phyloP scores from a whole-genome alignment of 305 asterid genomes.

The Plantago lanceolata region DNA sequence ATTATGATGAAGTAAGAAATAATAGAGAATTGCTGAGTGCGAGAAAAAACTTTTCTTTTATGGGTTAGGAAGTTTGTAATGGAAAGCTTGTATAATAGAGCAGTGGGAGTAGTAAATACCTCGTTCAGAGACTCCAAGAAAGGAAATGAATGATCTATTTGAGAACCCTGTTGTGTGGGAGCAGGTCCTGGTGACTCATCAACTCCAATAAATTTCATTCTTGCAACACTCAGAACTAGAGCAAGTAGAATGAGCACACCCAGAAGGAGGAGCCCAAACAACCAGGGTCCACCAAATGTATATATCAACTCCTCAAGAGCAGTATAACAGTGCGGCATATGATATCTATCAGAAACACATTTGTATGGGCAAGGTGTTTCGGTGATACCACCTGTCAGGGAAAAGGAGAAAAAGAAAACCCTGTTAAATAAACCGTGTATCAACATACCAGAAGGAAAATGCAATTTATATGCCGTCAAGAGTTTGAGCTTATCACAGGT shows the following conservation, averaged over 20 bases:
- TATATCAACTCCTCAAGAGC: constrained; percentile 93
- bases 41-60: too few species aligned
- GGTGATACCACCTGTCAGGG: constrained; percentile 75
- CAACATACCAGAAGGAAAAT: constrained; percentile 7
- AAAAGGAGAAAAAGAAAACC: constrained; percentile 28
- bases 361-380: constrained; percentile 92
- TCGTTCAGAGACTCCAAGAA: constrained; percentile 96
- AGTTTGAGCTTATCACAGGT: constrained; percentile 8
- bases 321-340: constrained; percentile 93
- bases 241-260: constrained; percentile 86
- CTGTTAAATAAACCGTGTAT: constrained; percentile 17
- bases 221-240: constrained; percentile 89
- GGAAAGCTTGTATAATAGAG: neutral
- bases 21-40: too few species aligned
- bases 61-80: neutral
- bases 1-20: too few species aligned
- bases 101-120: constrained; percentile 34
- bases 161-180: constrained; percentile 91
- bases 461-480: constrained; percentile 5
- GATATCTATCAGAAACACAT: constrained; percentile 86
- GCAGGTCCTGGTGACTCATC: constrained; percentile 89
- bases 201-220: constrained; percentile 91
- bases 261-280: constrained; percentile 83
- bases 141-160: constrained; percentile 93
- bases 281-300: constrained; percentile 99